phyloP scores from a whole-genome alignment of 768 basidiomycete genomes.

The Suillus plorans region DNA sequence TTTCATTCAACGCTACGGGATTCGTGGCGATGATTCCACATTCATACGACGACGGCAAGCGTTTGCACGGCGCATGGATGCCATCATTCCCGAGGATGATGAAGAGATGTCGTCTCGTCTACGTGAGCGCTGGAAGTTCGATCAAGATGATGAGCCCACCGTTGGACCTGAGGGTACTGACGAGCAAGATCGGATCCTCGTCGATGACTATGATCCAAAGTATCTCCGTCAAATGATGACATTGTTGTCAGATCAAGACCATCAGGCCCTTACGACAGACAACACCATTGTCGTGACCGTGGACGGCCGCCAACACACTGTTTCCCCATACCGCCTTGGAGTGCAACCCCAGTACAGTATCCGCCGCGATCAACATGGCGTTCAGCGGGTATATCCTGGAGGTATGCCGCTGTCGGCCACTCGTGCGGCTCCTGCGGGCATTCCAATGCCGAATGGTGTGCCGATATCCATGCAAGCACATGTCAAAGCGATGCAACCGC shows the following conservation, averaged over 20 bases:
- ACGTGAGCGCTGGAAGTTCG: constrained; percentile 67
- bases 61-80: constrained; percentile 29
- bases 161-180: constrained; percentile 59
- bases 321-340: constrained; percentile 47
- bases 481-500: constrained; percentile 59
- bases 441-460: constrained; percentile 41
- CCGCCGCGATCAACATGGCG: constrained; percentile 26
- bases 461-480: constrained; percentile 61
- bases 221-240: constrained; percentile 57
- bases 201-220: constrained; percentile 70
- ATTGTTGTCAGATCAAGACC: constrained; percentile 55
- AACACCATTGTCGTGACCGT: constrained; percentile 40
- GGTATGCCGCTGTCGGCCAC: constrained; percentile 26
- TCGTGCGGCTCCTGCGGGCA: constrained; percentile 19
- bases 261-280: constrained; percentile 50
- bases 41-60: constrained; percentile 8
- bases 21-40: constrained; percentile 12
- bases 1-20: constrained; percentile 24
- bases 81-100: constrained; percentile 27
- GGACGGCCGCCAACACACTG: constrained; percentile 51
- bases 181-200: constrained; percentile 64
- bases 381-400: constrained; percentile 20
- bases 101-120: constrained; percentile 45
- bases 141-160: constrained; percentile 59
- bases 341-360: constrained; percentile 25